Conservation (phyloP, 345 rosid genomes). For the Luvunga scandens region DNA sequence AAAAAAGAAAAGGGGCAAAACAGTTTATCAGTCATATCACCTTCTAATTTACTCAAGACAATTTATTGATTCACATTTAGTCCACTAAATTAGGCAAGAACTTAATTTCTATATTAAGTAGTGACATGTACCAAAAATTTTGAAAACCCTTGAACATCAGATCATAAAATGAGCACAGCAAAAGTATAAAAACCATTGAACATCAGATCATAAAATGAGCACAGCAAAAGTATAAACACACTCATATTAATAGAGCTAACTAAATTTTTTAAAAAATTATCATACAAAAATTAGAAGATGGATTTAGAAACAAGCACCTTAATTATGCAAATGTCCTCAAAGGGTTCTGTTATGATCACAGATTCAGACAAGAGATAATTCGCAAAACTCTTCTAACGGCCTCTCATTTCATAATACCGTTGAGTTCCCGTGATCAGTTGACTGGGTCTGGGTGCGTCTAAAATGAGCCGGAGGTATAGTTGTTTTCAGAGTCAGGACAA, state of each 20-base stretch:
- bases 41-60: not conserved
- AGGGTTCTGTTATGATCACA: conserved; percentile 1
- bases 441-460: not conserved
- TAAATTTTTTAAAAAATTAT: not conserved
- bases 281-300: not conserved
- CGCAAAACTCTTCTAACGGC: conserved; percentile 6
- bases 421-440: conserved; percentile 4
- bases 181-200: not conserved
- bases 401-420: conserved; percentile 29
- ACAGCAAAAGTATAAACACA: not conserved
- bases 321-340: not conserved
- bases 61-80: not conserved
- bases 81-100: not conserved
- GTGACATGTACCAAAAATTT: not conserved
- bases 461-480: conserved; percentile 6
- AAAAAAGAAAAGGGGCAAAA: not conserved
- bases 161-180: not conserved
- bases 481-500: conserved; percentile 4
- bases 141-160: not conserved
- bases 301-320: conserved; percentile 3
- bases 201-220: not conserved
- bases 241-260: not conserved
- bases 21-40: not conserved
- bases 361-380: not conserved
- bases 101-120: not conserved